Conservation (phyloP, 495 filamentous ascomycete species). For the Trichoderma erinaceum region DNA sequence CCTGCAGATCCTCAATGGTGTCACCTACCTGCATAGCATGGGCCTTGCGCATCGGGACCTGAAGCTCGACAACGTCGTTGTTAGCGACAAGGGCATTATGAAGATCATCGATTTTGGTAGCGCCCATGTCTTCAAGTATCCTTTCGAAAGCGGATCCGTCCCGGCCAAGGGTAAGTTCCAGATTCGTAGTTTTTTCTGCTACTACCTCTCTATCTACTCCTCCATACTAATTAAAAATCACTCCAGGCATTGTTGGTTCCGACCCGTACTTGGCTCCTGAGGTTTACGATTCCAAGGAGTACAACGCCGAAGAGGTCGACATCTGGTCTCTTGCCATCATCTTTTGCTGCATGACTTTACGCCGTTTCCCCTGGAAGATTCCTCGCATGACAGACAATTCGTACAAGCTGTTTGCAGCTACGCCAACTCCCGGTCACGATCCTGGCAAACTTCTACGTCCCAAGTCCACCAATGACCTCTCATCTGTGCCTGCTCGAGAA, state of each 20-base stretch:
- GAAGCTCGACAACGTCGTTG: slow-evolving; percentile 97
- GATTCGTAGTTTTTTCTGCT: neutral
- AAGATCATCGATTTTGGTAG: slow-evolving; percentile 99
- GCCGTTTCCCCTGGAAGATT: slow-evolving; percentile 96
- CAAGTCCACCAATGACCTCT: slow-evolving; percentile 33
- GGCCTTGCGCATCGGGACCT: slow-evolving; percentile 92
- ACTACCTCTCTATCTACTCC: neutral
- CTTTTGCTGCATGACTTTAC: slow-evolving; percentile 96
- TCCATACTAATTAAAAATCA: slow-evolving; percentile 18
- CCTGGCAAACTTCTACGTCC: slow-evolving; percentile 39
- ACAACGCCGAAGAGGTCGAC: slow-evolving; percentile 90
- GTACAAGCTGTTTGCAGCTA: slow-evolving; percentile 82
- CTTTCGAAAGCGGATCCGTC: slow-evolving; percentile 90
- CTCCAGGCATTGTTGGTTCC: slow-evolving; percentile 85
- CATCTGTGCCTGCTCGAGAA: slow-evolving; percentile 31
- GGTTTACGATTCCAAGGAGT: slow-evolving; percentile 90
- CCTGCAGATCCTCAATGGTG: slow-evolving; percentile 88
- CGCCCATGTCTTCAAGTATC: slow-evolving; percentile 93
- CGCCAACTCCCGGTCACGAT: slow-evolving; percentile 54
- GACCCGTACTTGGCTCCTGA: slow-evolving; percentile 97
- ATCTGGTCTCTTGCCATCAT: slow-evolving; percentile 98
- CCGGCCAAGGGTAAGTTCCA: slow-evolving; percentile 68
- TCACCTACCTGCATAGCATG: slow-evolving; percentile 97
- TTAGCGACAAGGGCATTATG: slow-evolving; percentile 97
- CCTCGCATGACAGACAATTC: slow-evolving; percentile 89